Evolutionary conservation across 2,329 filamentous ascomycete species (phyloP), one percentile per base, ranked within the genome.

Genomic region (Microdochium nivale): DNA sequence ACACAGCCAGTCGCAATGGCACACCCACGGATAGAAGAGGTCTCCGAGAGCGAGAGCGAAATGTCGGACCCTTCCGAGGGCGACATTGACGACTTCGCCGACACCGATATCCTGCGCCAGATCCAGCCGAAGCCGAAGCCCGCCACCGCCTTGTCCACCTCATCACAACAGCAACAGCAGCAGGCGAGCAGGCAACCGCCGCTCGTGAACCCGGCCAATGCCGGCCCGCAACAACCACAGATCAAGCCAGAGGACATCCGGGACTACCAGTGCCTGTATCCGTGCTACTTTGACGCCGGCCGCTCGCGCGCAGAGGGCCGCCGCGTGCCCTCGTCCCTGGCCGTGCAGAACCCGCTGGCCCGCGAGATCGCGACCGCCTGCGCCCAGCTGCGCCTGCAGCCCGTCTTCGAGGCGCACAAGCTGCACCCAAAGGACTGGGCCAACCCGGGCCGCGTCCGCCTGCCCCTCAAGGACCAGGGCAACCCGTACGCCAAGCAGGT

Each of bases 361-460:
- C 81, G 88, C 62, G 89, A 94, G 63, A 91, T 99, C 65, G 86
- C 90, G 46, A 86, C 88, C 65, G 92, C 91, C n/a, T 88, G 88
- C 68, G 83, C 84, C 43, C 71, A 77, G 47, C 78, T 96, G 54
- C 80, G 85, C 27, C 73, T 90, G 33, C 78, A 81, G 55, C 84
- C 86, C 44, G 83, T 94, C 8, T 87, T 96, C 67, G 94, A 99
- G 72, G 89, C 91, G 1, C 87, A 87, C 65, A 96, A 96, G 75
- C 80, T 84, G 54, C 94, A 99, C 70, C 94, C 94, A 7, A 92
- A 94, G 72, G 94, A 99, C 74, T 99, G 94, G 94, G 86, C 87
- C 52, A 99, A 99, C 73, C 94, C 94, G 13, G 94, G 94, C 3
- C 80, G 94, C 53, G 88, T 97, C 56, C 84, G 88, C 60, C 83